These are phyloP conservation scores for Aspergillus candidus DNA, from an alignment of 2,329 filamentous ascomycete genomes.

Conservation along the genomic window DNA sequence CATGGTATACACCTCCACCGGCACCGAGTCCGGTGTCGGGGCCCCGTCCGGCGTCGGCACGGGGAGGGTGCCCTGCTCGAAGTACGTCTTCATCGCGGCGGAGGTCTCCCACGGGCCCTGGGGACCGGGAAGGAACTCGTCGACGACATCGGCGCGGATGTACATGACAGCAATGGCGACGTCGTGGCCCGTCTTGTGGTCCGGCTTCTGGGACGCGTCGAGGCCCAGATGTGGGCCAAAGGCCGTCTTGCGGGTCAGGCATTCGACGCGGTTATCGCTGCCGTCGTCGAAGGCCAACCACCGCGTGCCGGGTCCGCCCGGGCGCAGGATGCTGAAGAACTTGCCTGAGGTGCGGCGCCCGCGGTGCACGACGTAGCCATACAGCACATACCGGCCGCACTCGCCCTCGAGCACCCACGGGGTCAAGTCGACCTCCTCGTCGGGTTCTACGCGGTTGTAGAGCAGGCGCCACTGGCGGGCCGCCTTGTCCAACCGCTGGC, in stretches of 20 bases:
- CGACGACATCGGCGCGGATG: conserved; percentile 45
- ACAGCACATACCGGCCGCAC: conserved; percentile 49
- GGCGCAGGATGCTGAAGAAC: conserved; percentile 56
- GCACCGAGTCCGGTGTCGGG: conserved; percentile 20
- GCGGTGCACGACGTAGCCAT: conserved; percentile 56
- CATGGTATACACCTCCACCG: conserved; percentile 38
- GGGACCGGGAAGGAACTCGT: conserved; percentile 36
- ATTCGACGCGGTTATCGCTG: conserved; percentile 51
- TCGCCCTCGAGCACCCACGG: conserved; percentile 28
- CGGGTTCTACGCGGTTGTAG: conserved; percentile 50
- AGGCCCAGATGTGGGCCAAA: conserved; percentile 47
- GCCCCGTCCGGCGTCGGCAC: conserved; percentile 7
- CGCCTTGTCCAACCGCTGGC: conserved; percentile 51
- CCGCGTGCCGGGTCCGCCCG: conserved; percentile 48
- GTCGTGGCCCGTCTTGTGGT: conserved; percentile 39
- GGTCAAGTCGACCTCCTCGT: conserved; percentile 49
- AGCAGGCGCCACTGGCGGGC: conserved; percentile 53
- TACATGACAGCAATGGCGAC: conserved; percentile 54
- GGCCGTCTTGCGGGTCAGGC: conserved; percentile 52
- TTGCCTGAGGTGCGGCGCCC: conserved; percentile 53
- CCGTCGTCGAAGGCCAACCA: conserved; percentile 57
- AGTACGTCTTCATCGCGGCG: conserved; percentile 35
- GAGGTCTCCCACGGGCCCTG: conserved; percentile 46
- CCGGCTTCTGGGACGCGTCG: conserved; percentile 35
- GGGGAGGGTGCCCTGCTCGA: conserved; percentile 25